These are phyloP conservation scores for Kodamaea derodonti DNA, from an alignment of 1,139 yeast species.

Conservation along the genomic window DNA sequence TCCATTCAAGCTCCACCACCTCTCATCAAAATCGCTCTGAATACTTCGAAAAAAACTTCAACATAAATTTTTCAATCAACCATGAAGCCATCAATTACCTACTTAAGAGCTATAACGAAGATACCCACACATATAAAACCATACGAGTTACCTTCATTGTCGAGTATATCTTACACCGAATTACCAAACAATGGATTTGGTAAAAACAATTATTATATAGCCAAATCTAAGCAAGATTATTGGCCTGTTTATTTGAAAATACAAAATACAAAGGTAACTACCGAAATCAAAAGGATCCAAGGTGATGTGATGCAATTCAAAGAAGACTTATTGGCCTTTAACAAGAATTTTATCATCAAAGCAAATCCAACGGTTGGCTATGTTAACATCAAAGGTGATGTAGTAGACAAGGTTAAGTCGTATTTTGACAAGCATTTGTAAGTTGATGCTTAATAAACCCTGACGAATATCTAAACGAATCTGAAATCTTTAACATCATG, in stretches of 20 bases:
- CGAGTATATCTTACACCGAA: slow-evolving; percentile 23
- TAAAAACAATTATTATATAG: slow-evolving; percentile 41
- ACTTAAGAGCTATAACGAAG: slow-evolving; percentile 23
- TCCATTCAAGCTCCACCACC: too few species aligned
- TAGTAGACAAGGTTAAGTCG: slow-evolving; percentile 39
- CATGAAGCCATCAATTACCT: slow-evolving; percentile 27
- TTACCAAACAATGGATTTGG: slow-evolving; percentile 45
- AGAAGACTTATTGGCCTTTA: slow-evolving; percentile 48
- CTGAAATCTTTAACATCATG: too few species aligned
- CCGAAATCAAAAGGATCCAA: slow-evolving; percentile 61
- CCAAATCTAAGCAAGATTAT: slow-evolving; percentile 56
- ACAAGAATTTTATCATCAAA: slow-evolving; percentile 46
- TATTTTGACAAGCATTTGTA: slow-evolving; percentile 22
- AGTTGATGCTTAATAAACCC: too few species aligned
- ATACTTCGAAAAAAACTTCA: slow-evolving; percentile 1
- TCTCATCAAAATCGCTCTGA: too few species aligned
- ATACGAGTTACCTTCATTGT: slow-evolving; percentile 28
- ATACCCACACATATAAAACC: slow-evolving; percentile 19
- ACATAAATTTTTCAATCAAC: not conserved
- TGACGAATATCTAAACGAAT: too few species aligned
- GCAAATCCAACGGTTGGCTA: slow-evolving; percentile 39
- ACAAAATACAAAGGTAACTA: slow-evolving; percentile 49
- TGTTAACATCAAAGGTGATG: slow-evolving; percentile 57
- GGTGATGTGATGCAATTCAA: slow-evolving; percentile 61
- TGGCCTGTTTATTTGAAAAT: slow-evolving; percentile 66